These are phyloP conservation scores for Stachybotrys echinatus DNA, from an alignment of 2,329 filamentous ascomycete species.

Conservation along the genomic window DNA sequence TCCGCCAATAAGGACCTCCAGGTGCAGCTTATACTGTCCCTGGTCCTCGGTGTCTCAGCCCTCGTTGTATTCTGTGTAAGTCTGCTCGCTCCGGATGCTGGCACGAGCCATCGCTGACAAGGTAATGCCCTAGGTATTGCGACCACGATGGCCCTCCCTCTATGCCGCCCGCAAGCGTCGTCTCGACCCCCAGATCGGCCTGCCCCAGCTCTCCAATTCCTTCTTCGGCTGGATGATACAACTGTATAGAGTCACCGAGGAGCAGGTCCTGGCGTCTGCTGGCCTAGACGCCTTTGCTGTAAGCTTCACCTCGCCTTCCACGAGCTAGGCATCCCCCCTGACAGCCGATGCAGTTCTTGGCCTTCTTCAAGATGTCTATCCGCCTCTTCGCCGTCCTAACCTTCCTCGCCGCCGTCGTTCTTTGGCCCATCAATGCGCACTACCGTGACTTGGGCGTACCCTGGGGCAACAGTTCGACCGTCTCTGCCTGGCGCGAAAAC, in stretches of 20 bases:
- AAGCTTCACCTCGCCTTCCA: conserved; percentile 21
- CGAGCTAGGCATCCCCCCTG: background rate
- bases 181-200: conserved; percentile 48
- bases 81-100: conserved; percentile 4
- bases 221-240: conserved; percentile 92
- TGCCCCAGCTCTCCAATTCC: conserved; percentile 77
- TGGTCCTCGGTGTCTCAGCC: conserved; percentile 63
- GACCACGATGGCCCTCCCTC: conserved; percentile 85
- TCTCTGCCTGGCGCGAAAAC: background rate
- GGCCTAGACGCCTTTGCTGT: conserved; percentile 93
- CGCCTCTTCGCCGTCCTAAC: conserved; percentile 75
- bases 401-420: conserved; percentile 73
- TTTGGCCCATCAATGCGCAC: conserved; percentile 78
- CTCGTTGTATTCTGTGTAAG: conserved; percentile 73
- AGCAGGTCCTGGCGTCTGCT: conserved; percentile 83
- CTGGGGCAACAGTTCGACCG: background rate
- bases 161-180: conserved; percentile 86
- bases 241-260: conserved; percentile 78
- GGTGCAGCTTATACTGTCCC: conserved; percentile 68
- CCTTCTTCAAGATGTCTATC: conserved; percentile 94
- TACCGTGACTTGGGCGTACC: conserved; percentile 31
- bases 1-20: conserved; percentile 36
- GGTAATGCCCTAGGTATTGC: conserved; percentile 58
- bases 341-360: conserved; percentile 58
- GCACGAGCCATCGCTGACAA: background rate